Evolutionary conservation across 2,329 filamentous ascomycete genomes (phyloP).

Genomic region (Aureobasidium sp.): DNA sequence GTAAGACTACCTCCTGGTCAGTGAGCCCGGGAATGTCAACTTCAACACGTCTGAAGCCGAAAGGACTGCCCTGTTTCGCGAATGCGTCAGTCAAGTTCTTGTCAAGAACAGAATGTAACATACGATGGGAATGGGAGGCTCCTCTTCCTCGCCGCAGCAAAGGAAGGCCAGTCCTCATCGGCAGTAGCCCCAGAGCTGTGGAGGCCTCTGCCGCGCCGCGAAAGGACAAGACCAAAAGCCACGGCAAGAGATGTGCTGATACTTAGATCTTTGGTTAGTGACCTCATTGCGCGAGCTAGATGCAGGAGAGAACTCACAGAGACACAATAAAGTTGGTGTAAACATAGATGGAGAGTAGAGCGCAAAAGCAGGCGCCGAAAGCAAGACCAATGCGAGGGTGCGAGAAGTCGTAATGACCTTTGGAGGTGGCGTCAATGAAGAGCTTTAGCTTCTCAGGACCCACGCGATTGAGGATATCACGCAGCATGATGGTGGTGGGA

Average conservation of each 20-base stretch:
- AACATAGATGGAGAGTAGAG: slow-evolving; percentile 52
- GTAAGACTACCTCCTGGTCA: background rate
- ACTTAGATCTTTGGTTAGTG: slow-evolving; percentile 78
- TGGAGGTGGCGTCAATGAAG: slow-evolving; percentile 70
- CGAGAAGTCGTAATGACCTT: slow-evolving; percentile 86
- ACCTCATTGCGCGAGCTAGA: background rate
- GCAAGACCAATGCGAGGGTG: slow-evolving; percentile 72
- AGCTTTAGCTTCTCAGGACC: slow-evolving; percentile 61
- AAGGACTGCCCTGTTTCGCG: background rate
- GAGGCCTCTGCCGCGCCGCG: slow-evolving; percentile 57
- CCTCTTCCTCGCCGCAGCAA: background rate
- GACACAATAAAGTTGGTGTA: slow-evolving; percentile 26
- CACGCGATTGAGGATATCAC: slow-evolving; percentile 89
- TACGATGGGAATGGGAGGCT: background rate
- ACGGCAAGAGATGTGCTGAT: slow-evolving; percentile 74
- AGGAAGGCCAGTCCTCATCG: slow-evolving; percentile 49
- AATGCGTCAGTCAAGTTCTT: background rate
- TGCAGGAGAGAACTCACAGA: background rate
- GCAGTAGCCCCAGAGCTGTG: slow-evolving; percentile 64
- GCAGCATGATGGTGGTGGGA: background rate
- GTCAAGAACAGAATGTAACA: background rate
- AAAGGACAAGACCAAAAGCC: slow-evolving; percentile 78
- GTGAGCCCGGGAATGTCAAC: background rate
- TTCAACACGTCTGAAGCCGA: background rate
- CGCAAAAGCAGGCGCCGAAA: slow-evolving; percentile 49